These are phyloP conservation scores for Rhexocercosporidium sp. DNA, from an alignment of 2,329 filamentous ascomycete species.

Conservation along the genomic window DNA sequence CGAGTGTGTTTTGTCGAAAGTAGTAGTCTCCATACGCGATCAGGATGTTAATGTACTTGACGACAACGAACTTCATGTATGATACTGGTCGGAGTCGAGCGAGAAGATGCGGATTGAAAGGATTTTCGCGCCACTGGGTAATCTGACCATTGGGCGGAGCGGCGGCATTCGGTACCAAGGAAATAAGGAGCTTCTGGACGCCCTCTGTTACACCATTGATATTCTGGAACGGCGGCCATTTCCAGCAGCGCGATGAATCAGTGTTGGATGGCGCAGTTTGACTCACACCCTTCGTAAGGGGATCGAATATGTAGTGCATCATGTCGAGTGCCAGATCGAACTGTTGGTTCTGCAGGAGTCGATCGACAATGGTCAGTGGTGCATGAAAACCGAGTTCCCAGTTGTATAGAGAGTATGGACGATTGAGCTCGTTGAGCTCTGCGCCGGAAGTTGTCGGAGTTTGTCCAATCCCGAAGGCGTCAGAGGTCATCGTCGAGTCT, in stretches of 20 bases:
- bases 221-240: slow-evolving; percentile 4
- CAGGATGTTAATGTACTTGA: slow-evolving; percentile 44
- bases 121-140: slow-evolving; percentile 33
- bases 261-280: too few species aligned
- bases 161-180: slow-evolving; percentile 10
- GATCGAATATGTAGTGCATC: slow-evolving; percentile 37
- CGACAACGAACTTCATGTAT: slow-evolving; percentile 43
- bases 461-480: too few species aligned
- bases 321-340: slow-evolving; percentile 35
- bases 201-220: too few species aligned
- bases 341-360: slow-evolving; percentile 33
- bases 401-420: slow-evolving; percentile 39
- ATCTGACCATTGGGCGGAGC: slow-evolving; percentile 21
- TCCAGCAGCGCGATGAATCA: slow-evolving; percentile 15
- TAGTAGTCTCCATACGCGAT: slow-evolving; percentile 40
- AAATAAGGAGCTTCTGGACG: too few species aligned
- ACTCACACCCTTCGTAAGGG: slow-evolving; percentile 12
- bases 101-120: slow-evolving; percentile 35
- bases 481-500: too few species aligned
- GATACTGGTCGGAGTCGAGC: slow-evolving; percentile 36
- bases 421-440: slow-evolving; percentile 30
- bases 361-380: slow-evolving; percentile 30
- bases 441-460: neutral
- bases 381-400: slow-evolving; percentile 42
- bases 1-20: slow-evolving; percentile 38